Percentiles rank a stretch among this genome's conserved stretches.
Evolutionary conservation across 352 stramenopile species (phyloP).

Genomic region (Globisporangium spinosum): DNA sequence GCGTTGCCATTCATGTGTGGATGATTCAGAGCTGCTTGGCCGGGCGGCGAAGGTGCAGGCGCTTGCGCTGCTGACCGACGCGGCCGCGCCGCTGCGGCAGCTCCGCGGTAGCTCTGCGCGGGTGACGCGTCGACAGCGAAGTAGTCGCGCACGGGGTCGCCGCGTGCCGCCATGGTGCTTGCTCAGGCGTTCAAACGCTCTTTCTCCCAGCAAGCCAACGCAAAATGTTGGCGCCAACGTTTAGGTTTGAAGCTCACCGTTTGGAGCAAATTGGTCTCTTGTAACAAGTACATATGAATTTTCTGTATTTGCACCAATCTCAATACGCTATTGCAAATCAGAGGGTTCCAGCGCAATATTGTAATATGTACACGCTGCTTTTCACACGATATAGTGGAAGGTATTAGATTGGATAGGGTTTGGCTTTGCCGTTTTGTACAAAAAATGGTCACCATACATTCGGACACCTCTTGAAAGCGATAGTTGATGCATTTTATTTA

Average conservation of each 20-base stretch:
- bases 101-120: neutral
- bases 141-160: slow-evolving; percentile 18
- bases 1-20: neutral
- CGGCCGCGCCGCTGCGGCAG: neutral
- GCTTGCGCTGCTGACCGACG: neutral
- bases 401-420: neutral
- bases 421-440: neutral
- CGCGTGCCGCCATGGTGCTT: neutral
- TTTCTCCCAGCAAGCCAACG: too few relatives aligned
- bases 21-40: neutral
- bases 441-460: neutral
- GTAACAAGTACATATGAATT: too few relatives aligned
- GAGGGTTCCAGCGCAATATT: neutral
- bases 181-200: neutral
- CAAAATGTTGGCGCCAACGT: slow-evolving; percentile 5
- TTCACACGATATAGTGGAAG: too few relatives aligned
- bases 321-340: too few relatives aligned
- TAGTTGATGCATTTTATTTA: neutral
- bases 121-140: slow-evolving; percentile 9
- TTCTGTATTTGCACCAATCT: too few relatives aligned
- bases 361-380: too few relatives aligned
- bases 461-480: neutral
- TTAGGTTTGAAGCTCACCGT: slow-evolving; percentile 7
- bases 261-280: too few relatives aligned
- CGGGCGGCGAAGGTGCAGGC: neutral